A percentile compares a stretch with the other conserved stretches of the same genome.
Evolutionary conservation across 2,329 filamentous ascomycete genomes (phyloP).

Genomic region (Chaetomium sp.): DNA sequence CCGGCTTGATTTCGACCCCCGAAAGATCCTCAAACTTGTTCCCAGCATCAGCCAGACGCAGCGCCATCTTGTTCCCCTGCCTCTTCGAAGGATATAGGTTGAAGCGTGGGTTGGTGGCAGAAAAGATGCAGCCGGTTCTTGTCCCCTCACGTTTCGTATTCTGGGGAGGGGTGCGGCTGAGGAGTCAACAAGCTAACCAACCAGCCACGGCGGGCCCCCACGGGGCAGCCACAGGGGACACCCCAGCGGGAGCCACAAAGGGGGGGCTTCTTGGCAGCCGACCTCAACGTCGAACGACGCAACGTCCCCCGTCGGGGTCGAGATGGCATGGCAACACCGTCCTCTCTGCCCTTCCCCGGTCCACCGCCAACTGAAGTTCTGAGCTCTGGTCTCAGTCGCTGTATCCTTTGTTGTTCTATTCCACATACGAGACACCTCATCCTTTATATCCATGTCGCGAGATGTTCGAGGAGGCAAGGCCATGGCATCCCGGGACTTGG

Average conservation of each 20-base stretch:
- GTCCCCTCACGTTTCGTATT: neutral
- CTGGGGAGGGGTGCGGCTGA: neutral
- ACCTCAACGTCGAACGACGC: neutral
- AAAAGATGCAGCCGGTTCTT: neutral
- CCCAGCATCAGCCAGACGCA: conserved; percentile 43
- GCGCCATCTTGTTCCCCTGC: conserved; percentile 37
- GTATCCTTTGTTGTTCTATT: neutral
- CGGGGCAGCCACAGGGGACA: neutral
- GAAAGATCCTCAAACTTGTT: conserved; percentile 60
- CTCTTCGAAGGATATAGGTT: neutral
- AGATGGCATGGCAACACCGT: neutral
- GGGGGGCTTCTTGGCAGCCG: neutral
- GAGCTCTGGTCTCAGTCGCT: neutral
- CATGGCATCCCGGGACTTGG: too few relatives aligned
- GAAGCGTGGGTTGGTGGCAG: neutral
- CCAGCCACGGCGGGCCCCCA: neutral
- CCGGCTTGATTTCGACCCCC: conserved; percentile 51
- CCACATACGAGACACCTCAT: neutral
- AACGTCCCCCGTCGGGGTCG: neutral
- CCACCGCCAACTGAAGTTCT: neutral
- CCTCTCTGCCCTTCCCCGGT: neutral
- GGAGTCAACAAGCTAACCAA: neutral
- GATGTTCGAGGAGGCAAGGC: neutral
- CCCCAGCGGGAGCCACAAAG: neutral
- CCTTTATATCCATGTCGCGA: neutral